Conservation (phyloP, 2,329 filamentous ascomycete genomes). For the Cladosporium colombiae region DNA sequence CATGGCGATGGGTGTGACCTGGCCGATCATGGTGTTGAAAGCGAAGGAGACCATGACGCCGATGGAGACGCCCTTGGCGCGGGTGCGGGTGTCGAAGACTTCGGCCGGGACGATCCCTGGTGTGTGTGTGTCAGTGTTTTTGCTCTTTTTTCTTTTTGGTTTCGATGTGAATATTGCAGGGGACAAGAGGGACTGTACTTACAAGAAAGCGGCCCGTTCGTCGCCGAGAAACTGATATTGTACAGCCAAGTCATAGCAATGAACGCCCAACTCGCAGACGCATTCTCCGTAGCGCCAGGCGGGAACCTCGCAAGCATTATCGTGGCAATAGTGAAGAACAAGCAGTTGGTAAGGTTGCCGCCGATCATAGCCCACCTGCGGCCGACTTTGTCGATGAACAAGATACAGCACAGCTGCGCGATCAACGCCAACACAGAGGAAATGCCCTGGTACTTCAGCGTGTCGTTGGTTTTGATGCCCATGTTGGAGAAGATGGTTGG, state of each 20-base stretch:
- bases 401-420: constrained; percentile 67
- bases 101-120: constrained; percentile 40
- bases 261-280: constrained; percentile 66
- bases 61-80: constrained; percentile 72
- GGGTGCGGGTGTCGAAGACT: constrained; percentile 71
- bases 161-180: neutral
- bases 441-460: constrained; percentile 75
- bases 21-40: constrained; percentile 75
- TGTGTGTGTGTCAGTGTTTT: neutral
- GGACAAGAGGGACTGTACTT: neutral
- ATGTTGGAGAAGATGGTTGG: constrained; percentile 61
- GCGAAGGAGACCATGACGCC: constrained; percentile 70
- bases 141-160: neutral
- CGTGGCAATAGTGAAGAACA: constrained; percentile 71
- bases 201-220: constrained; percentile 67
- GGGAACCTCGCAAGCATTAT: constrained; percentile 62
- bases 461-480: constrained; percentile 64
- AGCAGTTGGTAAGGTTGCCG: constrained; percentile 70
- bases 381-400: constrained; percentile 69
- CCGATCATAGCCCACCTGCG: constrained; percentile 71
- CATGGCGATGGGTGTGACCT: constrained; percentile 65
- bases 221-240: constrained; percentile 74
- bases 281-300: constrained; percentile 53
- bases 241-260: constrained; percentile 78
- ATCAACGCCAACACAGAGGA: constrained; percentile 70